Conservation (phyloP, 176 grass and related monocot species). For the Dactylis glomerata region DNA sequence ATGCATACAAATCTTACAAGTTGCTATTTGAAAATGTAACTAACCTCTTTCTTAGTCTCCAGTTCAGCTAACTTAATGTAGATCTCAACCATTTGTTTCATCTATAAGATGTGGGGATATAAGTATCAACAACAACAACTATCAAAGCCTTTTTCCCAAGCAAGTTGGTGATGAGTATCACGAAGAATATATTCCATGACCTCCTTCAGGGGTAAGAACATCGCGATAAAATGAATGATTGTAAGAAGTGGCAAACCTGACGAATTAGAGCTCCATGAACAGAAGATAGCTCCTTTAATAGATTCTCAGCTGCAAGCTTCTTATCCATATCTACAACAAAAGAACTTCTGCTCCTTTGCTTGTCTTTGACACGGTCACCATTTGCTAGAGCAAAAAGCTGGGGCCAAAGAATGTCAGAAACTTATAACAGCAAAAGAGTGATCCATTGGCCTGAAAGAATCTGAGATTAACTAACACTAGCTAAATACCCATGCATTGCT, state of each 20-base stretch:
- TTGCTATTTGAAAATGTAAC: slow-evolving; percentile 15
- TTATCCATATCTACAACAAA: slow-evolving; percentile 97
- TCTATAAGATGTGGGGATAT: slow-evolving; percentile 54
- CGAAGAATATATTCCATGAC: slow-evolving; percentile 16
- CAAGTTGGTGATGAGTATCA: no score
- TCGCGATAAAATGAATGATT: background rate
- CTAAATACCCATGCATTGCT: no score
- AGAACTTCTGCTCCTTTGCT: slow-evolving; percentile 83
- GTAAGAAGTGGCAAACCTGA: slow-evolving; percentile 55
- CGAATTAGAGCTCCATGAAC: slow-evolving; percentile 82
- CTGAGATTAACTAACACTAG: slow-evolving; percentile 1
- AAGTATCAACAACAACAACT: no score
- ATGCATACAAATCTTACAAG: slow-evolving; percentile 20
- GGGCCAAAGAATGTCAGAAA: slow-evolving; percentile 36
- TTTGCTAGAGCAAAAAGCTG: slow-evolving; percentile 93
- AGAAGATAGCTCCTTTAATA: slow-evolving; percentile 77
- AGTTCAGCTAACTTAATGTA: slow-evolving; percentile 97
- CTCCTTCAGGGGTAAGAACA: slow-evolving; percentile 13
- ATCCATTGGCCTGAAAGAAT: background rate
- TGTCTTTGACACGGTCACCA: slow-evolving; percentile 97
- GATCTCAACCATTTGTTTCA: slow-evolving; percentile 98
- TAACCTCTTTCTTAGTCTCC: slow-evolving; percentile 92
- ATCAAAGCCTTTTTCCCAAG: no score
- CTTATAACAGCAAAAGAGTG: background rate
- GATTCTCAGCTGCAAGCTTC: slow-evolving; percentile 91